Base-by-base conservation (phyloP, 2,329 filamentous ascomycete genomes). In the Alternaria infectoria region DNA sequence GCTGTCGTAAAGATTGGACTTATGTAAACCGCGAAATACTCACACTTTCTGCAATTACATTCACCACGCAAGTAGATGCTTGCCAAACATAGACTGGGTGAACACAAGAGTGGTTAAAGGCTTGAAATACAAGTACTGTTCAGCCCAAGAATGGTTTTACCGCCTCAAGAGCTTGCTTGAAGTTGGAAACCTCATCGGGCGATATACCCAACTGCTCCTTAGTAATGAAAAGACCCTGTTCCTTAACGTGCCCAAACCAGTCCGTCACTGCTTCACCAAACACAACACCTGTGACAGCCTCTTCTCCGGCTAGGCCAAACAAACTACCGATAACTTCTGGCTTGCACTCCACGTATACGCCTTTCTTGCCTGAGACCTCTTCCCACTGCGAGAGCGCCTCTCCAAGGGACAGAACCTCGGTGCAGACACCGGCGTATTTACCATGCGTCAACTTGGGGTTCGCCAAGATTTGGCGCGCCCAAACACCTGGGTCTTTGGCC, bases 401-500 rank as follows among this genome's bases (percentile, higher is more conserved):
- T 50, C 45, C 58, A 4, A 60, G 51, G 19, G 44, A 25, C 12
- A 60, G 15, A 3, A 60, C 51, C 30, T 56, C 58, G 5, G 51
- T 60, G 23, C 58, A 60, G 10, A 56, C 51, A 40, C 43, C 58
- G 11, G 44, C 32, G 25, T 56, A 60, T 15, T 60, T 56, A 9
- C 58, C 52, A 44, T 60, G 58, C 23, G 51, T 30, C 17, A 56
- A 44, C 11, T 50, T 56, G 11, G 58, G 51, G 43, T 56, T 49
- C 25, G 51, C 58, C 17, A 56, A 30, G 43, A 56, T 50, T n/a
- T 60, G 58, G n/a, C 58, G 30, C n/a, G 44, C 51, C 51, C 58
- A 60, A 17, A 60, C 21, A 56, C 58, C 58, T 43, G 58, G 51
- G 19, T 56, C 51, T 19, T 60, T 60, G 6, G 28, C 47, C 58